Percentiles rank a stretch among this genome's conserved stretches.
These are phyloP conservation scores for Geotrichum restrictum DNA, from an alignment of 1,139 yeast species.

Conservation along the genomic window DNA sequence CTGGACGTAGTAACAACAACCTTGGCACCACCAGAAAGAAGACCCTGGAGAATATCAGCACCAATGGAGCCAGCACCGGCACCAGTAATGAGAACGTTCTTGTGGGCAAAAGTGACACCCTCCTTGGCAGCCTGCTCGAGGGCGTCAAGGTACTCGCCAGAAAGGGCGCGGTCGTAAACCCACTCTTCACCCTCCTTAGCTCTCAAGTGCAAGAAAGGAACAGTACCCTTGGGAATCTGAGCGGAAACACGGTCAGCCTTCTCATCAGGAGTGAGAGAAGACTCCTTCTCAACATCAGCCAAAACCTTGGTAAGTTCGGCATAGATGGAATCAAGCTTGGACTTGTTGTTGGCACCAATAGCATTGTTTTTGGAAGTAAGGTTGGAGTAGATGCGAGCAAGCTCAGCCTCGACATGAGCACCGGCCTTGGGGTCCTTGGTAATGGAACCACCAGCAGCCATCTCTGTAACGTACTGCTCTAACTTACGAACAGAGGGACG, in stretches of 20 bases:
- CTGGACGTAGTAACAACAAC: constrained; percentile 94
- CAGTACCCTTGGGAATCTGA: constrained; percentile 56
- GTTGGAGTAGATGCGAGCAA: constrained; percentile 78
- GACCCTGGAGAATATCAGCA: constrained; percentile 92
- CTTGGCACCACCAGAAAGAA: constrained; percentile 95
- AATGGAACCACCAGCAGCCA: constrained; percentile 92
- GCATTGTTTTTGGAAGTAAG: constrained; percentile 61
- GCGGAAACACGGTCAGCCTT: constrained; percentile 40
- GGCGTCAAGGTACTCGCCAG: constrained; percentile 79
- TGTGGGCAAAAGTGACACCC: constrained; percentile 85
- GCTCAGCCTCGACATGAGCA: constrained; percentile 58
- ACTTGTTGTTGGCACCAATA: constrained; percentile 55
- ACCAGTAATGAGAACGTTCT: constrained; percentile 89
- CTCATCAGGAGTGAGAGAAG: constrained; percentile 27
- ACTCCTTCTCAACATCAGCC: constrained; percentile 44
- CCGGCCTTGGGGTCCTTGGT: constrained; percentile 67
- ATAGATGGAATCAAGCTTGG: constrained; percentile 77
- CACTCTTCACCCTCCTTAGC: constrained; percentile 71
- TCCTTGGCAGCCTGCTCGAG: constrained; percentile 87
- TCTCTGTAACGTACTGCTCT: constrained; percentile 91
- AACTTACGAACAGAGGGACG: constrained; percentile 90
- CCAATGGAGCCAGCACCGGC: constrained; percentile 99
- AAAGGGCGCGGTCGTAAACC: constrained; percentile 76
- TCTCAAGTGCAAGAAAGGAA: constrained; percentile 92
- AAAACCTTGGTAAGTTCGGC: constrained; percentile 72